A percentile compares a stretch with the other conserved stretches of the same genome.
Conservation (phyloP, 345 rosid species). For the Cardamine occulta region DNA sequence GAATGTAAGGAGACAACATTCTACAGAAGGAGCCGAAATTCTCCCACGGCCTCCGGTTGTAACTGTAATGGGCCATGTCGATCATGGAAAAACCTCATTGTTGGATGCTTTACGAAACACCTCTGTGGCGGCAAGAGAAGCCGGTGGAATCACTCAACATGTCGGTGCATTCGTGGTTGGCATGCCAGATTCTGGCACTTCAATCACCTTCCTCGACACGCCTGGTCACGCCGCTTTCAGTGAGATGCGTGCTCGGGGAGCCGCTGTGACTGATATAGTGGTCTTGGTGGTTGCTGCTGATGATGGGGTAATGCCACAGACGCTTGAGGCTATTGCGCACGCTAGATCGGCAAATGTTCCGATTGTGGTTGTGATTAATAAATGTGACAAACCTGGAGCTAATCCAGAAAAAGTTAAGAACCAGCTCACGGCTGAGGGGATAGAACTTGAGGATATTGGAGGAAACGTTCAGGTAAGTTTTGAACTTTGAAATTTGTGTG, state of each 20-base stretch:
- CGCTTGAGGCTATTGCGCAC: constrained; percentile 86
- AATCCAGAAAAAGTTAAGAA: constrained; percentile 77
- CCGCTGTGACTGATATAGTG: constrained; percentile 91
- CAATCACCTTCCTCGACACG: constrained; percentile 91
- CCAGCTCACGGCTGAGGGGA: constrained; percentile 86
- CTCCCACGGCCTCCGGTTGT: constrained; percentile 81
- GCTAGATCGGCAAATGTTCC: constrained; percentile 91
- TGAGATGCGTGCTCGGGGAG: constrained; percentile 97
- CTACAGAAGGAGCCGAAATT: constrained; percentile 67
- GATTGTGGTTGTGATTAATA: constrained; percentile 86
- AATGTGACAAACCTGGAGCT: constrained; percentile 91
- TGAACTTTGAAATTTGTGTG: neutral
- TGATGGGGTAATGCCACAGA: constrained; percentile 99
- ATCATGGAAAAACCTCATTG: constrained; percentile 95
- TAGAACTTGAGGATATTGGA: constrained; percentile 88
- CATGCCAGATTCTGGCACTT: constrained; percentile 79
- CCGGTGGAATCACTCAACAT: constrained; percentile 98
- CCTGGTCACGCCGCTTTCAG: constrained; percentile 98
- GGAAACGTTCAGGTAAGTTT: constrained; percentile 67
- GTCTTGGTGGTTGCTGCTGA: constrained; percentile 97
- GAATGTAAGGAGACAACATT: constrained; percentile 72
- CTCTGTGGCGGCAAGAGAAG: constrained; percentile 87
- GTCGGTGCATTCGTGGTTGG: constrained; percentile 89
- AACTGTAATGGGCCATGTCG: constrained; percentile 97
- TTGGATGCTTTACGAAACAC: constrained; percentile 87